Base-by-base conservation (phyloP, 441 rosid genomes). In the Cnidoscolus chayamansa region DNA sequence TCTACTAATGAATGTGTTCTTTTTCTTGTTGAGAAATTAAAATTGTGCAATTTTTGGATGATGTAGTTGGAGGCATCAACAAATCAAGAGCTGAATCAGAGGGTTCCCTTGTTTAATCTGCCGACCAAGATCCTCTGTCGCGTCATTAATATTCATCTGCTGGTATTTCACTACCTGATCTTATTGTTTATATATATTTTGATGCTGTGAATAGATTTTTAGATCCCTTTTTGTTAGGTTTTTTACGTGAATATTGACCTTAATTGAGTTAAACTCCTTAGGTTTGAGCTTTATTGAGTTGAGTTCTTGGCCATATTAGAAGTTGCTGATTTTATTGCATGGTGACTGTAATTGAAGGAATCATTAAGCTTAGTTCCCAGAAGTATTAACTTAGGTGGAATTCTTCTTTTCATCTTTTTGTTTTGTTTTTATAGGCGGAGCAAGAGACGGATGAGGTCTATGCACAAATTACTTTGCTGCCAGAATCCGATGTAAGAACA, bases 361-460 rank as follows among this genome's bases (percentile, higher is more conserved):
- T 45, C 20, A 20, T 61, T 51, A 62, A 45, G 63, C 67, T 71
- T 47, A 45, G 19, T 64, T 71, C 30, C 16, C 57, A 19, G 48
- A 68, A n/a, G 43, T 55, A 31, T 73, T 74, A 32, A 58, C 25
- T 75, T 62, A 59, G 67, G 37, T 19, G 48, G 74, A 75, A 62
- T 60, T 2, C 3, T 35, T 35, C 5, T 35, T 66, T 15, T 35
- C 31, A 5, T 61, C 10, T 10, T 15, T 31, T 65, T 51, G 30
- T 67, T 73, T 15, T 30, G 12, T 73, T 66, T 79, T 53, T 80
- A 37, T 67, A 90, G 95, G 98, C 98, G 1, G 99, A 95, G 63
- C 90, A 79, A 77, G 99, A 91, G 45, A 93, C 96, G 0, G 99
- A 95, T 68, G 99, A 95, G 78, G 96, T 93, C 72, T 95, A 95